Conservation (phyloP, 768 basidiomycete species). For the Termitomyces sp. region DNA sequence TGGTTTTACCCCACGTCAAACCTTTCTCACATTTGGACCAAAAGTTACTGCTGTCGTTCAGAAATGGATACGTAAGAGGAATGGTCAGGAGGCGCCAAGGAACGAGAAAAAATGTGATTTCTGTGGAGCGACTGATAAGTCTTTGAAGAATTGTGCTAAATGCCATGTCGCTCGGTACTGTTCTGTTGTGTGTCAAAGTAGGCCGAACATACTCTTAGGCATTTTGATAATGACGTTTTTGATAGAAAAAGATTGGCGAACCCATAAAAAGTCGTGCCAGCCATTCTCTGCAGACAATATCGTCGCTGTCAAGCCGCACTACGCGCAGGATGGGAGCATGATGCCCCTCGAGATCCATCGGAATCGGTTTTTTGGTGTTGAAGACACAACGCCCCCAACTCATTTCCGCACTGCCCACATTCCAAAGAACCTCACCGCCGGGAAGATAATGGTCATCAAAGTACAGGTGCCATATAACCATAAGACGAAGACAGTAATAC, state of each 20-base stretch:
- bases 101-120: slow-evolving; percentile 39
- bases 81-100: slow-evolving; percentile 33
- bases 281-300: slow-evolving; percentile 36
- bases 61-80: slow-evolving; percentile 42
- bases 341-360: slow-evolving; percentile 21
- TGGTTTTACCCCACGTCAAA: slow-evolving; percentile 23
- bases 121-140: slow-evolving; percentile 20
- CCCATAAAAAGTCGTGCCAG: slow-evolving; percentile 40
- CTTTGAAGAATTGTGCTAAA: slow-evolving; percentile 35
- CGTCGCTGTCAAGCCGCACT: slow-evolving; percentile 41
- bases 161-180: slow-evolving; percentile 48
- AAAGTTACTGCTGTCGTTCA: slow-evolving; percentile 35
- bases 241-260: slow-evolving; percentile 40
- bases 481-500: background rate
- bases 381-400: slow-evolving; percentile 15
- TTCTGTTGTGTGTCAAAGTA: slow-evolving; percentile 49
- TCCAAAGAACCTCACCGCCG: slow-evolving; percentile 14
- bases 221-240: background rate
- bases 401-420: slow-evolving; percentile 18
- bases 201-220: slow-evolving; percentile 10
- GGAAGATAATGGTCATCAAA: slow-evolving; percentile 46
- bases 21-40: slow-evolving; percentile 32
- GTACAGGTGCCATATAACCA: slow-evolving; percentile 37
- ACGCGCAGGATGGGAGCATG: slow-evolving; percentile 14
- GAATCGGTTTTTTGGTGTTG: slow-evolving; percentile 23